Percentiles rank a stretch among this genome's conserved stretches.
phyloP scores from a whole-genome alignment of 257 asterid genomes.

The Lithospermum erythrorhizon region DNA sequence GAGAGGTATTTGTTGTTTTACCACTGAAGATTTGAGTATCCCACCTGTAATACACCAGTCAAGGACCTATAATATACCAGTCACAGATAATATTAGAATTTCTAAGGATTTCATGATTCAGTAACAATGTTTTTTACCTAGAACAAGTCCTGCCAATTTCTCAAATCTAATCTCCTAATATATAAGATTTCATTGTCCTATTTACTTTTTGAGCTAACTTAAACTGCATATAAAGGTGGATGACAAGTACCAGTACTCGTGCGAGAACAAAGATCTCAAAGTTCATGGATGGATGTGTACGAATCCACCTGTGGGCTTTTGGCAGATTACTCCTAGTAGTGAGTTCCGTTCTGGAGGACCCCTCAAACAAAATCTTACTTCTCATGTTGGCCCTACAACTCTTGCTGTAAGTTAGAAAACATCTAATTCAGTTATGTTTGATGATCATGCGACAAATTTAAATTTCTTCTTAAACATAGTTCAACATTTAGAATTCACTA shows the following conservation, averaged over 20 bases:
- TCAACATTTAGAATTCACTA: background rate
- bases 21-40: background rate
- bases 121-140: too few species aligned
- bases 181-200: background rate
- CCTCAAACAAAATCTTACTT: constrained; percentile 59
- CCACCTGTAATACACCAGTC: too few species aligned
- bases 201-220: background rate
- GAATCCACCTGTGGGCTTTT: constrained; percentile 71
- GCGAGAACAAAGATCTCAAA: constrained; percentile 48
- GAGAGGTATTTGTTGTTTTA: constrained; percentile 38
- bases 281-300: constrained; percentile 81
- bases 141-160: too few species aligned
- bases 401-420: constrained; percentile 41
- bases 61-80: too few species aligned
- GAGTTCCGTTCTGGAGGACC: constrained; percentile 83
- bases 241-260: constrained; percentile 69
- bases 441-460: background rate
- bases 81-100: too few species aligned
- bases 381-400: constrained; percentile 66
- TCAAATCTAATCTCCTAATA: too few species aligned
- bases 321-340: constrained; percentile 67
- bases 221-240: constrained; percentile 45
- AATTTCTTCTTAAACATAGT: background rate
- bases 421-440: background rate
- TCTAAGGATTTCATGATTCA: too few species aligned